Evolutionary conservation across 352 stramenopile genomes (phyloP), one percentile per base, ranked within the genome.

Genomic region (Phytophthora macrochlamydospora): DNA sequence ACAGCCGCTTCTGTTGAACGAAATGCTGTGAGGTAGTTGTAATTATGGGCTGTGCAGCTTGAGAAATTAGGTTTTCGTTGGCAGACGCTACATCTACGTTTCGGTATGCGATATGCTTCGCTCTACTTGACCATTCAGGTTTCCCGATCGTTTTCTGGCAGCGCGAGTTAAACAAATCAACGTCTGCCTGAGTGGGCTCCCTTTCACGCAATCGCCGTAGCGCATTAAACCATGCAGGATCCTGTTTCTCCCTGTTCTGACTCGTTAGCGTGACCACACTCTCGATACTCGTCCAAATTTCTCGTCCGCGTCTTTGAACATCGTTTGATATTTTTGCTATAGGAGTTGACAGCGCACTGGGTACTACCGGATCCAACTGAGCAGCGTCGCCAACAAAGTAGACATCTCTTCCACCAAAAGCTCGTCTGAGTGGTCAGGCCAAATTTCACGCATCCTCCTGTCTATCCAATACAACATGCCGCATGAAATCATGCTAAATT

Each of bases 181-280:
- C 14, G 18, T 46, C 40, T 6, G 40, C 40, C 18, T 37, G 45
- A 2, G 45, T 37, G n/a, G 45, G 45, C 9, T 32, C 5, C 28
- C n/a, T 51, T 51, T 14, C 18, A 7, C 45, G n/a, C 28, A 51
- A 51, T 51, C 45, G 18, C 32, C 45, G 18, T 11, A 51, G 45
- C 32, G 24, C 45, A 51, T 28, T 38, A 33, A 51, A 51, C 24
- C n/a, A 51, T 28, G 32, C 45, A 5, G 45, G 45, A 51, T 51
- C 45, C 32, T 35, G 45, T 33, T 37, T 51, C 2, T 28, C 45
- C 14, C 45, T 51, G 28, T 51, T 51, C 8, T 51, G 45, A 14
- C 45, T 51, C 9, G 45, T 51, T 51, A 37, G 45, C 8, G 14
- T 46, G 18, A 4, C 12, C 8, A 46, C 40, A 4, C 4, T 14